Evolutionary conservation across 345 rosid species (phyloP).

Genomic region (Psidium guajava): DNA sequence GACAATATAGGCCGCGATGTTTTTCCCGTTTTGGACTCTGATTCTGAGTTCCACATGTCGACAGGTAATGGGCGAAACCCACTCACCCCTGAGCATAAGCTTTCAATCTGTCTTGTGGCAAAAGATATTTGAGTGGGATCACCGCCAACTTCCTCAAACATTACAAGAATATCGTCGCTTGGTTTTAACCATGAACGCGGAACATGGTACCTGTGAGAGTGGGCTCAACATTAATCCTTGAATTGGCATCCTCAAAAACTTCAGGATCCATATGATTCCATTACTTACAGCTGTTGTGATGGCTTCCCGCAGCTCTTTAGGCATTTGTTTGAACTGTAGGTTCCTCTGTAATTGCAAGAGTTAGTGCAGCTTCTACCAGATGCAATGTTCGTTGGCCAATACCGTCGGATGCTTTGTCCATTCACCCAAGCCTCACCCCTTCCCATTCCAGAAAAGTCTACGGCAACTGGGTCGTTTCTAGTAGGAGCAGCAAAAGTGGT

Average conservation of each 20-base stretch:
- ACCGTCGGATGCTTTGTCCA: slow-evolving; percentile 90
- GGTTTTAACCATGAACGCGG: slow-evolving; percentile 85
- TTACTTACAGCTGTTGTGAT: slow-evolving; percentile 72
- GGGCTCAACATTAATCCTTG: neutral
- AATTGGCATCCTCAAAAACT: neutral
- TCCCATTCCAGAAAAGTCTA: slow-evolving; percentile 86
- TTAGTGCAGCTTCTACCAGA: slow-evolving; percentile 42
- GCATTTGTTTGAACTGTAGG: slow-evolving; percentile 60
- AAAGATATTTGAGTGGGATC: slow-evolving; percentile 68
- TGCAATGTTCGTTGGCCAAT: slow-evolving; percentile 68
- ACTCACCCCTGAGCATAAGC: slow-evolving; percentile 50
- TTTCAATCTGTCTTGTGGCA: slow-evolving; percentile 38
- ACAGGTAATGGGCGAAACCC: slow-evolving; percentile 67
- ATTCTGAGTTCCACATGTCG: slow-evolving; percentile 57
- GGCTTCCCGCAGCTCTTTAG: slow-evolving; percentile 81
- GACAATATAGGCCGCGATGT: slow-evolving; percentile 31
- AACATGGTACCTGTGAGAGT: slow-evolving; percentile 61
- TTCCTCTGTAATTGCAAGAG: slow-evolving; percentile 71
- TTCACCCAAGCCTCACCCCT: slow-evolving; percentile 98
- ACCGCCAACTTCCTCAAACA: slow-evolving; percentile 83
- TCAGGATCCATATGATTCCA: neutral
- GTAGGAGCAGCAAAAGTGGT: slow-evolving; percentile 59
- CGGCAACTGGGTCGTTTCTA: slow-evolving; percentile 59
- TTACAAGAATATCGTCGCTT: slow-evolving; percentile 60
- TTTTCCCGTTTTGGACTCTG: slow-evolving; percentile 17